Percentiles rank a stretch among this genome's conserved stretches.
phyloP scores from a whole-genome alignment of 2,329 filamentous ascomycete genomes.

The Alternaria sp. region DNA sequence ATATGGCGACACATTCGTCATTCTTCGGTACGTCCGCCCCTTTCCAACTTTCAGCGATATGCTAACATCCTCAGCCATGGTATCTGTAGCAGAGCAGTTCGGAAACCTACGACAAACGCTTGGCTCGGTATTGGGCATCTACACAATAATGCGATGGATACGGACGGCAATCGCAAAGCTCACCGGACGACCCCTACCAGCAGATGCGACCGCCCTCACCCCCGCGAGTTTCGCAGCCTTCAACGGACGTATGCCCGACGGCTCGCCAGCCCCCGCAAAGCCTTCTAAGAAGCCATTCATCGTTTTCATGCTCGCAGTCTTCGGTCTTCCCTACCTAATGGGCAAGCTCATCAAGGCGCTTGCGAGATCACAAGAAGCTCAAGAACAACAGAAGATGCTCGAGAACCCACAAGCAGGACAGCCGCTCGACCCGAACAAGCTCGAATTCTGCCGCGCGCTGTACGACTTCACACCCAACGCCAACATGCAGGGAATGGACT shows the following conservation, averaged over 20 bases:
- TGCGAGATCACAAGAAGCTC: slow-evolving; percentile 83
- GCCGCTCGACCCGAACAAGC: slow-evolving; percentile 81
- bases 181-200: slow-evolving; percentile 88
- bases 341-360: slow-evolving; percentile 89
- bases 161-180: slow-evolving; percentile 89
- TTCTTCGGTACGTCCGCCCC: slow-evolving; percentile 79
- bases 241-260: slow-evolving; percentile 73
- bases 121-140: slow-evolving; percentile 92
- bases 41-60: background rate
- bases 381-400: slow-evolving; percentile 68
- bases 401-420: slow-evolving; percentile 55
- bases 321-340: slow-evolving; percentile 96
- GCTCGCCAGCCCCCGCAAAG: slow-evolving; percentile 67
- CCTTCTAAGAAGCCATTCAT: slow-evolving; percentile 95
- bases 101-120: slow-evolving; percentile 91
- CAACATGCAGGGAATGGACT: slow-evolving; percentile 75
- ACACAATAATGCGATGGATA: slow-evolving; percentile 94
- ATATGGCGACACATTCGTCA: slow-evolving; percentile 98
- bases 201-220: slow-evolving; percentile 83
- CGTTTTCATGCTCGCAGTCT: slow-evolving; percentile 93
- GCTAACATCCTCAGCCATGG: slow-evolving; percentile 71
- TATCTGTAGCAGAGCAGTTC: slow-evolving; percentile 97
- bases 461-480: slow-evolving; percentile 91
- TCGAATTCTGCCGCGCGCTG: slow-evolving; percentile 93
- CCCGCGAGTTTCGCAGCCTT: slow-evolving; percentile 91